Conservation (phyloP, 1,284 basidiomycete genomes). For the Cutaneotrichosporon dermatis region DNA sequence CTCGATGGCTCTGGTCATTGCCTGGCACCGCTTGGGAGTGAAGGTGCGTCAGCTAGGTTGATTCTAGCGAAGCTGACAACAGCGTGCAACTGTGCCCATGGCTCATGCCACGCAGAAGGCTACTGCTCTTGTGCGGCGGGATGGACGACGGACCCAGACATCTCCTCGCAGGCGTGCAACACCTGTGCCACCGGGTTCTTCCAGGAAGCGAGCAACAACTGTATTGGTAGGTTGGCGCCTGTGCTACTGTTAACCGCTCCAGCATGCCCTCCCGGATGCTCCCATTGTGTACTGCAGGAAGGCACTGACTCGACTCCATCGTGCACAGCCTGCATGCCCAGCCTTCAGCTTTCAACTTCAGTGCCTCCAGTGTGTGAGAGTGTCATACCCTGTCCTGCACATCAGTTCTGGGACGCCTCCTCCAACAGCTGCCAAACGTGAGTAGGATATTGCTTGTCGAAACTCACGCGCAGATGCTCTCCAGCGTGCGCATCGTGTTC, state of each 20-base stretch:
- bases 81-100: slow-evolving; percentile 50
- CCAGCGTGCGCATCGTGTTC: slow-evolving; percentile 46
- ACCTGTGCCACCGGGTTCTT: slow-evolving; percentile 47
- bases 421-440: slow-evolving; percentile 33
- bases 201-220: slow-evolving; percentile 34
- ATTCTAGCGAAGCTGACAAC: slow-evolving; percentile 6
- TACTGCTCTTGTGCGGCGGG: slow-evolving; percentile 50
- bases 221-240: slow-evolving; percentile 35
- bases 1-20: slow-evolving; percentile 46
- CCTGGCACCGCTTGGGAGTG: slow-evolving; percentile 27
- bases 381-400: slow-evolving; percentile 29
- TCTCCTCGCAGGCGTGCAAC: slow-evolving; percentile 38
- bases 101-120: slow-evolving; percentile 38
- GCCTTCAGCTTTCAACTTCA: slow-evolving; percentile 26
- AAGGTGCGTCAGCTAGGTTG: slow-evolving; percentile 13
- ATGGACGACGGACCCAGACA: slow-evolving; percentile 37
- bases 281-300: slow-evolving; percentile 34
- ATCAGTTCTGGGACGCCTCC: slow-evolving; percentile 38
- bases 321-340: slow-evolving; percentile 35
- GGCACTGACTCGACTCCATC: slow-evolving; percentile 22
- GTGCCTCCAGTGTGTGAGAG: slow-evolving; percentile 34
- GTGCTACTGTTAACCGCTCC: background rate
- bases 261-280: slow-evolving; percentile 49
- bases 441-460: slow-evolving; percentile 5
- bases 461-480: slow-evolving; percentile 32